Evolutionary conservation across 2,329 filamentous ascomycete genomes (phyloP), one percentile per base, ranked within the genome.

Genomic region (Aureobasidium sp.): DNA sequence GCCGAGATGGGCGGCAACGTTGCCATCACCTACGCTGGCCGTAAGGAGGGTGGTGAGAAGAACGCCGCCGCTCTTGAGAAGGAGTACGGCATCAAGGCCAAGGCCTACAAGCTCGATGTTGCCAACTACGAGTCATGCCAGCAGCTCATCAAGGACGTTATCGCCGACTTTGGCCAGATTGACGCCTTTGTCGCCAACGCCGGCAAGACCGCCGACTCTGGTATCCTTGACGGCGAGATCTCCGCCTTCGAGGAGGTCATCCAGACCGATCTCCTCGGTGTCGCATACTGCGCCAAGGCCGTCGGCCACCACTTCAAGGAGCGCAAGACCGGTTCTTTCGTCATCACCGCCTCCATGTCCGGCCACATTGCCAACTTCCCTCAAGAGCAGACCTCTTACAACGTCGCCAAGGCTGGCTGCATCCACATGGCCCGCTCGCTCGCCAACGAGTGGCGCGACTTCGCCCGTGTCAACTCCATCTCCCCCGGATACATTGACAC

Each of bases 311-410:
- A 94, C 76, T 87, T 87, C 81, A 85, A 85, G 75, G 77, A 86
- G 75, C 81, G 82, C 64, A 83, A 83, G 67, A 85, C 78, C 13
- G 86, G 86, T 54, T 83, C 80, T 64, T 81, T 88, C 71, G 78
- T 88, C 74, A 84, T 87, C 72, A 88, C 86, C 42, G 79, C 85
- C n/a, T 83, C 80, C 67, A 88, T 93, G 89, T 90, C 87, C 54
- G 90, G 89, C 66, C 84, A 85, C 77, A 85, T 93, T 66, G 89
- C 91, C 81, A 93, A 93, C 83, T 91, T 86, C 79, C 89, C 85
- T 32, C 85, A 87, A 73, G 84, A 87, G 74, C 64, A 88, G 71
- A 84, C 82, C 32, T 79, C 77, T n/a, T 85, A 85, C 75, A 85
- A 85, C 69, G 81, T 82, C 49, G 82, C 85, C 65, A 88, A 88